Evolutionary conservation across 345 rosid genomes (phyloP).

Genomic region (Lenwebbia sp.): DNA sequence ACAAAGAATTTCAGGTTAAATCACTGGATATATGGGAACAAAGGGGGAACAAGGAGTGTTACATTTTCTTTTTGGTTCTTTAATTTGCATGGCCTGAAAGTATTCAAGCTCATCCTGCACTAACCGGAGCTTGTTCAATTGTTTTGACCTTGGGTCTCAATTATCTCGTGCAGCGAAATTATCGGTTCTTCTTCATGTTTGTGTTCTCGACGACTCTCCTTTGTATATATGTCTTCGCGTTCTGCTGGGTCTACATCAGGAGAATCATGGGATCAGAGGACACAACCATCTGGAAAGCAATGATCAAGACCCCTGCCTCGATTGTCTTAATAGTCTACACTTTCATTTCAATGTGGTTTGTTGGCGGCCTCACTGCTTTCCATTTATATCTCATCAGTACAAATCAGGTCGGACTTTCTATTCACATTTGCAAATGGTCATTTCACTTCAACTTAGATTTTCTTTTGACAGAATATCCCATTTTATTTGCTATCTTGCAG

Average conservation of each 20-base stretch:
- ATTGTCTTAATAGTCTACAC: constrained; percentile 76
- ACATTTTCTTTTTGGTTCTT: background rate
- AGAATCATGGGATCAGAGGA: constrained; percentile 57
- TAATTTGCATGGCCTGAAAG: background rate
- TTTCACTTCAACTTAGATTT: background rate
- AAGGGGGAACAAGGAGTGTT: background rate
- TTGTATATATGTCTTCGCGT: constrained; percentile 83
- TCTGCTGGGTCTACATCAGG: constrained; percentile 93
- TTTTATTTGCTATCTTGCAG: constrained; percentile 22
- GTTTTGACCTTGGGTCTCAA: background rate
- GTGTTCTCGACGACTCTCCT: constrained; percentile 78
- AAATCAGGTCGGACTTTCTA: constrained; percentile 59
- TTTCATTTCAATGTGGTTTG: constrained; percentile 96
- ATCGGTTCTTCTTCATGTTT: constrained; percentile 95
- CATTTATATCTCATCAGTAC: constrained; percentile 91
- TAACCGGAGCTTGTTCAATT: background rate
- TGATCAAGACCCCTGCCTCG: constrained; percentile 71
- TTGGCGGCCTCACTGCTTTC: constrained; percentile 89
- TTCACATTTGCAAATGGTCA: background rate
- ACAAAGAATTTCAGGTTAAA: background rate
- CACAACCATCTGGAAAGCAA: constrained; percentile 55
- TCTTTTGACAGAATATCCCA: background rate
- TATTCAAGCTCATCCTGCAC: background rate
- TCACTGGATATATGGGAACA: background rate
- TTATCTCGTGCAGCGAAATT: constrained; percentile 71